These are phyloP conservation scores for Crithidia bombi DNA, from an alignment of 208 protist genomes.

Conservation along the genomic window DNA sequence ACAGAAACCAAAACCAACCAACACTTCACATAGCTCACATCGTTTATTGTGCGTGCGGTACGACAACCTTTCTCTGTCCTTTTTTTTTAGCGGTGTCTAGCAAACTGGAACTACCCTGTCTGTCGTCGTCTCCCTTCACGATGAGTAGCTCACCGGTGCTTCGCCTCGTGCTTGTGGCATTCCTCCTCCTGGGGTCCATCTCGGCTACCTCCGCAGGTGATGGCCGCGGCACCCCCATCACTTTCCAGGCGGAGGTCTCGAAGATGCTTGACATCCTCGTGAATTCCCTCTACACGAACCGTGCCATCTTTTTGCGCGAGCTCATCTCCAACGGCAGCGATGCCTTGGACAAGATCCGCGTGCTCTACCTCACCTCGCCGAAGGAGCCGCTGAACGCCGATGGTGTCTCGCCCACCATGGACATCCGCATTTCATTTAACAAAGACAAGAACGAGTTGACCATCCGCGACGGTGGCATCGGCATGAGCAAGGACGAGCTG, in stretches of 20 bases:
- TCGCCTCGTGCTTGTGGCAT: constrained; percentile 39
- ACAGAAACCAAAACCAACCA: too few relatives aligned
- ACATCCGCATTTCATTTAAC: constrained; percentile 93
- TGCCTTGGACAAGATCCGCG: constrained; percentile 99
- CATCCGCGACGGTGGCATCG: constrained; percentile 98
- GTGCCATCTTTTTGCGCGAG: constrained; percentile 99
- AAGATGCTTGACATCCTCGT: constrained; percentile 99
- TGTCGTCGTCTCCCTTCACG: neutral
- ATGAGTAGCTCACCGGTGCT: constrained; percentile 28
- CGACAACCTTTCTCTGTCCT: too few relatives aligned
- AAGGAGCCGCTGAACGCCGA: constrained; percentile 81
- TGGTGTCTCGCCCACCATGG: constrained; percentile 81
- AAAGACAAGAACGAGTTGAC: constrained; percentile 92
- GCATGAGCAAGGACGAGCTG: constrained; percentile 99
- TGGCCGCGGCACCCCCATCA: constrained; percentile 58
- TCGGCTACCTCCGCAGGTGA: constrained; percentile 29
- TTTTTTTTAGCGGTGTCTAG: neutral
- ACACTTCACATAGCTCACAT: too few relatives aligned
- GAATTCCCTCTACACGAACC: constrained; percentile 99
- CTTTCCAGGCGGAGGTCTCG: constrained; percentile 96
- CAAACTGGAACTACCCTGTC: too few relatives aligned
- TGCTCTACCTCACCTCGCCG: constrained; percentile 96
- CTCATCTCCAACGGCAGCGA: constrained; percentile 99
- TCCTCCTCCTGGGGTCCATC: constrained; percentile 46
- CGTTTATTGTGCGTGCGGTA: too few relatives aligned